Percentiles rank a stretch among this genome's conserved stretches.
These are phyloP conservation scores for Ganoderma multipileum DNA, from an alignment of 1,284 basidiomycete species.

Conservation along the genomic window DNA sequence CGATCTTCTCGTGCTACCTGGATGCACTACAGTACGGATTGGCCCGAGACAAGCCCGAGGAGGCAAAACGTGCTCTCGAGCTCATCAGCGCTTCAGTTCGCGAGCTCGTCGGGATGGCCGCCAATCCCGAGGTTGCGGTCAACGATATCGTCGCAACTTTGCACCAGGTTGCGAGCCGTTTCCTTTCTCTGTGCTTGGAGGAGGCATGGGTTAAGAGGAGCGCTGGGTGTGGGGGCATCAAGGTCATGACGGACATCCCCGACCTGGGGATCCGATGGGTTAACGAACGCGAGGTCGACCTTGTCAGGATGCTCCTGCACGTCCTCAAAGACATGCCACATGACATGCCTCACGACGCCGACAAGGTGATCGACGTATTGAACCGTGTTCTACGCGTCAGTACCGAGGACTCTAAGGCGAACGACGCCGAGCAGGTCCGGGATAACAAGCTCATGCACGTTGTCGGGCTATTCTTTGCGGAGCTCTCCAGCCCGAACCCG, in stretches of 20 bases:
- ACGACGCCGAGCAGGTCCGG: conserved; percentile 48
- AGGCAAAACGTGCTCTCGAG: conserved; percentile 65
- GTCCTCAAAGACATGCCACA: conserved; percentile 96
- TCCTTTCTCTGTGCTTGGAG: conserved; percentile 87
- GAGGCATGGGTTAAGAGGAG: conserved; percentile 89
- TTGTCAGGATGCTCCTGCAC: conserved; percentile 91
- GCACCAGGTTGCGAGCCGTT: conserved; percentile 81
- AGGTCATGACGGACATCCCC: conserved; percentile 76
- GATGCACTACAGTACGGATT: conserved; percentile 79
- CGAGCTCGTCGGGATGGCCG: conserved; percentile 69
- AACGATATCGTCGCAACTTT: conserved; percentile 71
- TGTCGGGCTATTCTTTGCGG: conserved; percentile 88
- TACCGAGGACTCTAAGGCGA: conserved; percentile 56
- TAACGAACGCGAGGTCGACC: conserved; percentile 88
- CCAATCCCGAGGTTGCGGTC: conserved; percentile 49
- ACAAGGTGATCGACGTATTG: conserved; percentile 83
- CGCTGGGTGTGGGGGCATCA: conserved; percentile 87
- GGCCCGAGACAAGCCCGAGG: conserved; percentile 66
- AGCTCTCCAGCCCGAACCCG: conserved; percentile 88
- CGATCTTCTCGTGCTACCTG: conserved; percentile 75
- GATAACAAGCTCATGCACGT: conserved; percentile 68
- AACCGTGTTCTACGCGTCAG: conserved; percentile 80
- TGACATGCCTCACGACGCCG: conserved; percentile 87
- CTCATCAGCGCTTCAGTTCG: conserved; percentile 69
- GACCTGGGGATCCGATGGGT: conserved; percentile 85